Evolutionary conservation across 2,329 filamentous ascomycete species (phyloP).

Genomic region (Arthrobotrys iridis): DNA sequence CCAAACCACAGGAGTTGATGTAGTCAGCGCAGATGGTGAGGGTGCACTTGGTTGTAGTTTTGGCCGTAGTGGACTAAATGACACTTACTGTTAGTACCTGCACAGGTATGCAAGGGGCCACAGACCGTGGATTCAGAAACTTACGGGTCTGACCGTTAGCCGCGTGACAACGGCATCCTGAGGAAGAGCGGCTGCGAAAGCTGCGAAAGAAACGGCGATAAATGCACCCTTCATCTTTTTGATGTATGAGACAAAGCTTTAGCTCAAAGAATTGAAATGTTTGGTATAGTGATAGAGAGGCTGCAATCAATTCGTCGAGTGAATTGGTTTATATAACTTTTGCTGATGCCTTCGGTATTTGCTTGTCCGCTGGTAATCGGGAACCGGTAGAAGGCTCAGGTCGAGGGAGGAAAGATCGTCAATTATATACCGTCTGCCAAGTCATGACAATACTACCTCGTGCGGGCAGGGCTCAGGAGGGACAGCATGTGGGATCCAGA

Average conservation of each 20-base stretch:
- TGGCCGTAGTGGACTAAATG: conserved; percentile 28
- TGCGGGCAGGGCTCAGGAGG: conserved; percentile 15
- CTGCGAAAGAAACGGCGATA: conserved; percentile 30
- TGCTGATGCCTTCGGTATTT: conserved; percentile 3
- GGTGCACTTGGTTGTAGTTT: conserved; percentile 8
- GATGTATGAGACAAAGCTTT: no score
- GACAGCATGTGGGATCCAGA: neutral
- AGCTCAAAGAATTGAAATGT: no score
- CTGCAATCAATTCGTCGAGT: neutral
- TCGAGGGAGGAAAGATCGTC: conserved; percentile 43
- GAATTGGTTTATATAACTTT: conserved; percentile 30
- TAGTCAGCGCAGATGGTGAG: conserved; percentile 50
- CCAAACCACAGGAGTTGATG: conserved; percentile 45
- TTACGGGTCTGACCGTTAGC: conserved; percentile 12
- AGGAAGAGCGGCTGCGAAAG: conserved; percentile 27
- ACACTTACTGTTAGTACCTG: neutral
- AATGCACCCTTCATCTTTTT: conserved; percentile 36
- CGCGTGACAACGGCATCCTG: conserved; percentile 12
- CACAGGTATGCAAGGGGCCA: neutral
- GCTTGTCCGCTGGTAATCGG: conserved; percentile 25
- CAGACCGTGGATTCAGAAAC: neutral
- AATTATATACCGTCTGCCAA: conserved; percentile 51
- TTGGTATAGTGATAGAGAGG: no score
- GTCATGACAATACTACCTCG: conserved; percentile 45
- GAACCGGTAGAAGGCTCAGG: neutral